Evolutionary conservation across 257 asterid species (phyloP).

Genomic region (Rauvolfia tetraphylla): DNA sequence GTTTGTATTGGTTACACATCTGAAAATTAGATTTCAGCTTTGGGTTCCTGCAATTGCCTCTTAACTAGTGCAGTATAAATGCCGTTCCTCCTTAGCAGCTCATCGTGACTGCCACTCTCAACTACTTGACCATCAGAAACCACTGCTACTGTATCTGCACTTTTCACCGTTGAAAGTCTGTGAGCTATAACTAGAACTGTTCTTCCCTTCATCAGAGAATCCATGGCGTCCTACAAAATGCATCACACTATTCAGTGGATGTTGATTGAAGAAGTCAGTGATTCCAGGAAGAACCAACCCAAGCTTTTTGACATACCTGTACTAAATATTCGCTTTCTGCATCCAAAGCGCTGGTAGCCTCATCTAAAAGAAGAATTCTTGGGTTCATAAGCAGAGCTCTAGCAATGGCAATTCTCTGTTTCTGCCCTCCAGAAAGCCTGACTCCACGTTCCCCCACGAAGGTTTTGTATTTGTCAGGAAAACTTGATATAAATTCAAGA

Average conservation of each 20-base stretch:
- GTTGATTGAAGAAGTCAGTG: neutral
- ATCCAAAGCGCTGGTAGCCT: conserved; percentile 85
- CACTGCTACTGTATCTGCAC: conserved; percentile 81
- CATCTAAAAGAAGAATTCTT: conserved; percentile 67
- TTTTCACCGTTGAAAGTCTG: conserved; percentile 84
- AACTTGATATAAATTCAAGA: conserved; percentile 66
- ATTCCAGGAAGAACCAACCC: neutral
- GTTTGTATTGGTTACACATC: neutral
- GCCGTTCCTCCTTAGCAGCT: conserved; percentile 59
- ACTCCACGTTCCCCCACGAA: conserved; percentile 83
- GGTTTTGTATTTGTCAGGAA: conserved; percentile 68
- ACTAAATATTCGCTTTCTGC: conserved; percentile 89
- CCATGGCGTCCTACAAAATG: conserved; percentile 76
- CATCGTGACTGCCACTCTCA: conserved; percentile 71
- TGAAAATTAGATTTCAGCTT: conserved; percentile 24
- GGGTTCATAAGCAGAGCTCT: conserved; percentile 85
- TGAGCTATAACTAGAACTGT: conserved; percentile 94
- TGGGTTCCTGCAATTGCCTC: conserved; percentile 74
- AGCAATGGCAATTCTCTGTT: conserved; percentile 87
- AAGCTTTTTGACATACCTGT: conserved; percentile 42
- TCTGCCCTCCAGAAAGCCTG: conserved; percentile 90
- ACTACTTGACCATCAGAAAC: conserved; percentile 78
- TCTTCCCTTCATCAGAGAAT: conserved; percentile 79
- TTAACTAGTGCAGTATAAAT: conserved; percentile 69
- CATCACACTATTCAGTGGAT: neutral